Base-by-base conservation (phyloP, 305 asterid species). In the Solanum hybrid region DNA sequence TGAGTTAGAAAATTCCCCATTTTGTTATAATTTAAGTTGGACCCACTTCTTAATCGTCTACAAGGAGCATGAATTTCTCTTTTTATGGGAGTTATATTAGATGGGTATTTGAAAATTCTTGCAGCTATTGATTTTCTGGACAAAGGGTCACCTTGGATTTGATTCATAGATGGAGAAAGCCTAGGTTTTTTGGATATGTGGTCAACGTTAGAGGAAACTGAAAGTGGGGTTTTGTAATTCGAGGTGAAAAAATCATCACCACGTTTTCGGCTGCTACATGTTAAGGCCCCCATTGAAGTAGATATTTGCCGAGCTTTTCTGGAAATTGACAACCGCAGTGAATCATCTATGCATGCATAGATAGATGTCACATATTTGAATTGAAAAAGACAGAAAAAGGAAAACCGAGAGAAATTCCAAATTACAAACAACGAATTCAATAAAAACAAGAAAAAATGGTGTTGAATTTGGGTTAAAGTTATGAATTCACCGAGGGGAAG, bases 251-350 rank as follows among this genome's bases (percentile, higher is more conserved):
- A 89, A 80, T 93, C 96, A 74, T 92, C 92, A 4, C 92, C 90
- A 3, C 97, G 95, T 93, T 94, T 95, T 46, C 96, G 91, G 35
- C 88, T 91, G 87, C 87, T 91, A 87, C 87, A 90, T 89, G 96
- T 93, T 86, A 93, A 90, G 64, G 94, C 96, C 42, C 97, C 98
- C 98, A 95, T 96, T 82, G 36, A 35, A 36, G 67, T 88, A 89
- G 87, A 83, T 42, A 82, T 42, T 40, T 82, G 28, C 20, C 39
- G 34, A 31, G 40, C 34, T 20, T 82, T 51, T 61, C 31, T 37
- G 64, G 64, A 80, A 24, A 80, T 37, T 80, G 64, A 35, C 14
- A 76, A 76, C 42, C 24, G 26, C 28, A 18, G 42, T 77, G 42
- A 46, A 42, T 28, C 87, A 83, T 82, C 24, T 83, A 46, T 83